Base-by-base conservation (phyloP, 768 basidiomycete genomes). In the Naganishia randhawae region DNA sequence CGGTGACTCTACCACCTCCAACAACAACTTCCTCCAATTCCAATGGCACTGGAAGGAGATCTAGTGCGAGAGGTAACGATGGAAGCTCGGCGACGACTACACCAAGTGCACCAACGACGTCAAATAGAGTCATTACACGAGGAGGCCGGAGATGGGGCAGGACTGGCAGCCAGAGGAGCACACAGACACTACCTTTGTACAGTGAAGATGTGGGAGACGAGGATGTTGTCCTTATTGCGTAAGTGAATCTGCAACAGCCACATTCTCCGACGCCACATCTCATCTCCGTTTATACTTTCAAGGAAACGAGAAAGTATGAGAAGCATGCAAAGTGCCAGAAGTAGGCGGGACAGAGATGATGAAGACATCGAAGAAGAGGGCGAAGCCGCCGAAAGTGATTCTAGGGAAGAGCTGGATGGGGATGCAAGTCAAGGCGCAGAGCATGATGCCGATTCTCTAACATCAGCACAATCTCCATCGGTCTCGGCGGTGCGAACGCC, bases 221-320 rank as follows among this genome's bases (percentile, higher is more conserved):
- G 54, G 69, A 69, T 66, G 54, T 64, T 14, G 69, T 69, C 19
- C 61, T 69, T 19, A 69, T 69, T 51, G 39, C 52, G 69, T 69
- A 29, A 65, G 68, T 63, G 7, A 14, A 10, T 32, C 10, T 27
- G 1, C 31, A 10, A 22, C 3, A 50, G 14, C 10, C 25, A n/a
- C 6, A 8, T 62, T 33, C 33, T 19, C 10, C 3, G 7, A 7
- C 50, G 31, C 29, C 6, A 6, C 22, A 29, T 7, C 19, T 10
- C 39, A n/a, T 9, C 19, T 25, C 32, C 8, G 3, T 0, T 17
- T 11, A 3, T 19, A 16, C 11, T 16, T 4, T 27, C 11, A 11
- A 69, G 69, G 31, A 69, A 69, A 69, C 63, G 69, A 22, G 69
- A 69, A 22, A 65, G 63, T 13, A 53, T 69, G 64, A 55, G 69